Evolutionary conservation across 2,329 filamentous ascomycete genomes (phyloP).

Genomic region (Aspergillus carbonarius): DNA sequence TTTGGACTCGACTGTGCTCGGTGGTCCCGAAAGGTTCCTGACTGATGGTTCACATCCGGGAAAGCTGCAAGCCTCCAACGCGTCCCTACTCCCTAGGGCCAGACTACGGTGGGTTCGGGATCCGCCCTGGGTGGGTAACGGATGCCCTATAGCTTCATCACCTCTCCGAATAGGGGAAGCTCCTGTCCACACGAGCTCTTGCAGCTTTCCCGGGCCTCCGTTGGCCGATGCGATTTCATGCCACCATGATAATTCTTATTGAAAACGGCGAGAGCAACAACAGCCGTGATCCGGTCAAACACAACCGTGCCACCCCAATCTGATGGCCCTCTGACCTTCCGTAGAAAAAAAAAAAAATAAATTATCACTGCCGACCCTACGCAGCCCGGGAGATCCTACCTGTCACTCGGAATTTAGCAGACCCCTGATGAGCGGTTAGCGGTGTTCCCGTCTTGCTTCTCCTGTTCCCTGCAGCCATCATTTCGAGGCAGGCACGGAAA

Average conservation of each 20-base stretch:
- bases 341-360: background rate
- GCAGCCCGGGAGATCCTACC: conserved; percentile 7
- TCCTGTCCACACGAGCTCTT: conserved; percentile 18
- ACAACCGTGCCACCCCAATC: background rate
- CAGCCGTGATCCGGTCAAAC: background rate
- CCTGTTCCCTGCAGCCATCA: conserved; percentile 9
- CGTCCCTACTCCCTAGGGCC: conserved; percentile 8
- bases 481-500: conserved; percentile 1
- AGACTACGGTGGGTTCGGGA: conserved; percentile 17
- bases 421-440: conserved; percentile 12
- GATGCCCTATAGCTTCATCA: conserved; percentile 19
- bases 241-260: background rate
- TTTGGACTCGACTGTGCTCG: background rate
- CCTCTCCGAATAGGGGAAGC: conserved; percentile 15
- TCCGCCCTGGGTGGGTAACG: conserved; percentile 21
- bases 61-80: conserved; percentile 7
- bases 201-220: conserved; percentile 4
- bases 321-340: background rate
- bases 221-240: background rate
- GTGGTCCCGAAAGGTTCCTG: conserved; percentile 13
- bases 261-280: background rate
- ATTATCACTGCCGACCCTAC: background rate
- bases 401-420: conserved; percentile 13
- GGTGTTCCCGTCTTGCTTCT: conserved; percentile 3
- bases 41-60: conserved; percentile 12